phyloP scores from a whole-genome alignment of 129 eudicot species.

The Solidago caesia region DNA sequence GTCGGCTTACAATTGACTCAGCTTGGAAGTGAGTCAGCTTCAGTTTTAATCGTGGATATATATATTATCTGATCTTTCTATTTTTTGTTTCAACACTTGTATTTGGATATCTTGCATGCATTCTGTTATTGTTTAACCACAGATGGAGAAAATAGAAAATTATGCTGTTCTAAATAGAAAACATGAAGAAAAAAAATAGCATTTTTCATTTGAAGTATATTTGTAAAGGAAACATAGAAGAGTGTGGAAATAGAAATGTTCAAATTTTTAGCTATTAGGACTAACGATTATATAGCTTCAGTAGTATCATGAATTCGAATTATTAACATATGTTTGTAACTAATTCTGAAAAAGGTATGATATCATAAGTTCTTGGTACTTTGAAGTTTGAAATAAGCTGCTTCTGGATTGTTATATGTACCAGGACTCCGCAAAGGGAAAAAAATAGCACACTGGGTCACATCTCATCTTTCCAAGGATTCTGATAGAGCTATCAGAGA shows the following conservation, averaged over 20 bases:
- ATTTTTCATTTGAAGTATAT: neutral
- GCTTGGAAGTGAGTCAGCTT: no score
- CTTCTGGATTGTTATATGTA: no score
- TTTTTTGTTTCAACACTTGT: constrained; percentile 10
- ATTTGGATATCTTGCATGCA: constrained; percentile 12
- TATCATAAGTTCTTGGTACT: no score
- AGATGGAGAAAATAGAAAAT: constrained; percentile 6
- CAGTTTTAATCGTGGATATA: no score
- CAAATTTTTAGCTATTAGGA: neutral
- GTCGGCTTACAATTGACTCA: no score
- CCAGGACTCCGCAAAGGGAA: no score
- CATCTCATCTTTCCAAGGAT: no score
- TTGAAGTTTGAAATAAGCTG: constrained; percentile 7
- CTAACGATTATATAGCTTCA: constrained; percentile 15
- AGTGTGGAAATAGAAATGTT: neutral
- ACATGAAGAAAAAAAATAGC: constrained; percentile 11
- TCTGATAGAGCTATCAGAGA: no score
- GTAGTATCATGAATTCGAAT: constrained; percentile 6
- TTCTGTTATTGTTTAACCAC: constrained; percentile 16
- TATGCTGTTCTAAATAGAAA: neutral
- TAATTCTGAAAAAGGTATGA: constrained; percentile 1
- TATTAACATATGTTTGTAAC: neutral
- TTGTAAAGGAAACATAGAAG: neutral
- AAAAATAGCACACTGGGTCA: no score
- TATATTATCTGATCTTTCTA: neutral